phyloP scores from a whole-genome alignment of 2,329 filamentous ascomycete genomes.

The Thielaviopsis ethacetica region DNA sequence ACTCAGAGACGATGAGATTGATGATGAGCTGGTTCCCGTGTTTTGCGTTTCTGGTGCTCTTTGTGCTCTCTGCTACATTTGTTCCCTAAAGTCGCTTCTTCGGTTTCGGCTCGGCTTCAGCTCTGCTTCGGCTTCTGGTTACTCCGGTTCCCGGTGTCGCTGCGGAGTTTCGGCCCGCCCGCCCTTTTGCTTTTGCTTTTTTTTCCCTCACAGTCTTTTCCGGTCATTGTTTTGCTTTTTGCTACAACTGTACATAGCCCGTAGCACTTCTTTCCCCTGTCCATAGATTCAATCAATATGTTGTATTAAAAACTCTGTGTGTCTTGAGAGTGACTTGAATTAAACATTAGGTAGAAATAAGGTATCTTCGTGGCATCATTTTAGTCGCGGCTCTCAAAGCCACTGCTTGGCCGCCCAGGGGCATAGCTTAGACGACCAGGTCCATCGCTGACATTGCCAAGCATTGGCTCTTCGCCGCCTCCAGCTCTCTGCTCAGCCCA shows the following conservation, averaged over 20 bases:
- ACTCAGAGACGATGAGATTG: no score
- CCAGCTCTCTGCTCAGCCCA: slow-evolving; percentile 1
- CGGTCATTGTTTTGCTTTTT: neutral
- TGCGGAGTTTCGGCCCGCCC: no score
- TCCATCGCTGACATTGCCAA: neutral
- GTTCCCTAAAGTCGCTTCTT: no score
- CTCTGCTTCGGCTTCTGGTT: no score
- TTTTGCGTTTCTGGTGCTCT: no score
- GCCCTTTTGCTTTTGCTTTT: no score
- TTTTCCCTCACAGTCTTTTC: neutral
- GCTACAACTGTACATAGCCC: neutral
- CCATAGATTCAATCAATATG: neutral
- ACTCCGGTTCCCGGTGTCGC: no score
- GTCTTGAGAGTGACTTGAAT: neutral
- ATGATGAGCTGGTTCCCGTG: no score
- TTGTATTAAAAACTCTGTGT: neutral
- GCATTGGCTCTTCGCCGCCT: neutral
- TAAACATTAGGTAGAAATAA: neutral
- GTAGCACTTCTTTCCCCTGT: neutral
- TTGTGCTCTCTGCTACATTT: no score
- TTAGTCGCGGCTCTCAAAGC: neutral
- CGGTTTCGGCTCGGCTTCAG: no score
- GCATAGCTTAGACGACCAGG: neutral
- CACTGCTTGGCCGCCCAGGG: neutral
- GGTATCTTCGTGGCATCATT: neutral